Percentiles rank a stretch among this genome's conserved stretches.
Conservation (phyloP, 164 flowering plant species). For the Stephania cephalantha region DNA sequence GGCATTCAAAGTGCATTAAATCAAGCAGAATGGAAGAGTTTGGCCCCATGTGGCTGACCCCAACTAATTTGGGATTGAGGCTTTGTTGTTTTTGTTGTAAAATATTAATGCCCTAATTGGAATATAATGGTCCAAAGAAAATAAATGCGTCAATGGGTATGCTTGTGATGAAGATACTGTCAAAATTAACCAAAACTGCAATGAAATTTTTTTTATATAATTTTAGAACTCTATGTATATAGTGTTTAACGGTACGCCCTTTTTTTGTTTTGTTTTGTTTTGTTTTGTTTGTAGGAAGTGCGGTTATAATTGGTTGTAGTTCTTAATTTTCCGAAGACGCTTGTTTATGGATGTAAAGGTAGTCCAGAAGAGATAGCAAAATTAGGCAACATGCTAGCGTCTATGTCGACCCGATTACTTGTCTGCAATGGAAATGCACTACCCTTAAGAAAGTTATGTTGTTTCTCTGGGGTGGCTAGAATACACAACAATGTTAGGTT, state of each 20-base stretch:
- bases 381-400: conserved; percentile 35
- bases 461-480: conserved; percentile 22
- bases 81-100: too few species aligned
- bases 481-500: conserved; percentile 26
- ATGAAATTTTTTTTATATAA: too few species aligned
- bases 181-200: neutral
- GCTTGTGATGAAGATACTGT: too few species aligned
- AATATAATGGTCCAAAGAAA: too few species aligned
- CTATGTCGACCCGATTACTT: conserved; percentile 41
- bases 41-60: too few species aligned
- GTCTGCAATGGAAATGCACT: conserved; percentile 41
- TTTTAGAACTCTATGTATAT: neutral
- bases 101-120: too few species aligned
- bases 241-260: too few species aligned
- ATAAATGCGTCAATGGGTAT: too few species aligned
- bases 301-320: neutral
- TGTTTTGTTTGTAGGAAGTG: neutral
- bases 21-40: too few species aligned
- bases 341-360: conserved; percentile 8
- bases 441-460: conserved; percentile 26
- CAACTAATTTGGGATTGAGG: too few species aligned
- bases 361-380: neutral
- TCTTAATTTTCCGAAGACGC: neutral
- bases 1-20: too few species aligned
- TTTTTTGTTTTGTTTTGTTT: neutral